Evolutionary conservation across 1,139 yeast genomes (phyloP).

Genomic region (Geotrichum europaeum): DNA sequence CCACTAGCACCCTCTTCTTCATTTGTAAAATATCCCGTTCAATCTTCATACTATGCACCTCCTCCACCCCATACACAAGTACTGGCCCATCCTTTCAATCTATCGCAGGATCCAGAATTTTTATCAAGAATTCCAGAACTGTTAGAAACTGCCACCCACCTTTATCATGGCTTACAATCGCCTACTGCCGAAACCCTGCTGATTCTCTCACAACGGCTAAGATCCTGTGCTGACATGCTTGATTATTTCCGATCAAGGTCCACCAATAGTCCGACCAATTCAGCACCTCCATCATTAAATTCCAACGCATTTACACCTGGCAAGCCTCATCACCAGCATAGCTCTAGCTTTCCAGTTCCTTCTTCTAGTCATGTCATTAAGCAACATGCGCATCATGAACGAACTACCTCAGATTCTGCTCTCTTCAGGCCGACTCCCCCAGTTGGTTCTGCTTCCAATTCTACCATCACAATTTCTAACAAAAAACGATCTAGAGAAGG

Average conservation of each 20-base stretch:
- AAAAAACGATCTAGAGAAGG: conserved; percentile 13
- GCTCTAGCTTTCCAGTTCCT: neutral
- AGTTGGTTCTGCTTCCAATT: neutral
- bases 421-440: neutral
- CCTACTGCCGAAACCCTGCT: conserved; percentile 11
- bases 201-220: conserved; percentile 9
- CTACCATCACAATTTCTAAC: neutral
- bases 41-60: neutral
- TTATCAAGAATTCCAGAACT: conserved; percentile 6
- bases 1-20: conserved; percentile 4
- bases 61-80: conserved; percentile 4
- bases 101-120: conserved; percentile 13
- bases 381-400: neutral
- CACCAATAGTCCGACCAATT: neutral
- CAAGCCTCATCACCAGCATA: neutral
- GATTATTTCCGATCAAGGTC: conserved; percentile 8
- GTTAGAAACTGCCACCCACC: conserved; percentile 12
- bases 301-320: neutral
- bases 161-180: conserved; percentile 8
- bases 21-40: neutral
- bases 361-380: neutral
- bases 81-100: neutral
- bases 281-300: neutral
- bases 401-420: conserved; percentile 1
- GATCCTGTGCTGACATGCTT: conserved; percentile 14